Conservation (phyloP, 148 eudicot genomes). For the Camellia sinensis region DNA sequence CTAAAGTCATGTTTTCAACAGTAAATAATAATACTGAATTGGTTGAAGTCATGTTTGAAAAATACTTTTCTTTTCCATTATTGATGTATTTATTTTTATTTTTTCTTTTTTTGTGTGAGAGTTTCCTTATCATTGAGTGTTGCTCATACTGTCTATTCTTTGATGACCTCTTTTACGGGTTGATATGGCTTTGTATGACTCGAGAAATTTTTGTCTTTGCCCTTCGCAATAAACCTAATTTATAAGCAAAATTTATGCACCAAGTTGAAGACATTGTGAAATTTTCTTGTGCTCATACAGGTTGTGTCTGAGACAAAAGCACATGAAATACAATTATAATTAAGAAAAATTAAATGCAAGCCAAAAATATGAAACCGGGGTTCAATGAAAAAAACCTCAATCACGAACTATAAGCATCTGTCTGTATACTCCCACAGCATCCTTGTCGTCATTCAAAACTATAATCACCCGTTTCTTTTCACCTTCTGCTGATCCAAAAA, state of each 20-base stretch:
- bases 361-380: no score
- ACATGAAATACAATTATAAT: background rate
- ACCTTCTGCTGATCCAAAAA: background rate
- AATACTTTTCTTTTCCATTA: no score
- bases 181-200: conserved; percentile 5
- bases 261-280: background rate
- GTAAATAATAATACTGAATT: no score
- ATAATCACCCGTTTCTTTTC: background rate
- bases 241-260: background rate
- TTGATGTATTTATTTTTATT: background rate
- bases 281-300: background rate
- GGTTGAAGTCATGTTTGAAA: no score
- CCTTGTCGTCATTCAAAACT: background rate
- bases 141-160: background rate
- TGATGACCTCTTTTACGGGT: conserved; percentile 7
- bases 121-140: background rate
- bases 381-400: background rate
- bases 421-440: background rate
- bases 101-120: background rate
- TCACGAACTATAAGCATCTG: background rate
- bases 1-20: no score
- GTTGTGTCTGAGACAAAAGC: background rate
- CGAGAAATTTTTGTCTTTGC: background rate
- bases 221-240: conserved; percentile 10
- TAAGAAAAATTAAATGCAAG: background rate